Conservation (phyloP, 2,329 filamentous ascomycete species). For the Phyllosticta citribraziliensis region DNA sequence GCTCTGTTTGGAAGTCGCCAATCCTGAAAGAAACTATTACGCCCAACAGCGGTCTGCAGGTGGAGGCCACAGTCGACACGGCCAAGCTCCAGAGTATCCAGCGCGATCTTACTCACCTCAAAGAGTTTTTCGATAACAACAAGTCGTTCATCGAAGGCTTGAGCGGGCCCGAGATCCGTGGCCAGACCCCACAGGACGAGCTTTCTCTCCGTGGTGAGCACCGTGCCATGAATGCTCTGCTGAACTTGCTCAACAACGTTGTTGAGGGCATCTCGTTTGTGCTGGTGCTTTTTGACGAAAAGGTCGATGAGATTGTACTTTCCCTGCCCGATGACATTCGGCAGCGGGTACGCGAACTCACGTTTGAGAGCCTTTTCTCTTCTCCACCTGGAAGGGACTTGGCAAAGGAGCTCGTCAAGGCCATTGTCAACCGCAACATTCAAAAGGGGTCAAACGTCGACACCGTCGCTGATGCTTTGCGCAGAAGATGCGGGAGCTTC, state of each 20-base stretch:
- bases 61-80: constrained; percentile 57
- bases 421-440: constrained; percentile 96
- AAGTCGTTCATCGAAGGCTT: constrained; percentile 86
- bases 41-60: constrained; percentile 50
- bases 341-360: constrained; percentile 63
- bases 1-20: constrained; percentile 74
- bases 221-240: constrained; percentile 76
- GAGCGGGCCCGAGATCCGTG: constrained; percentile 73
- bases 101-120: constrained; percentile 66
- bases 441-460: constrained; percentile 95
- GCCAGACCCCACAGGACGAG: constrained; percentile 77
- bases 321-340: constrained; percentile 62
- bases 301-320: constrained; percentile 75
- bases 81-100: constrained; percentile 68
- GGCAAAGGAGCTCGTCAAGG: constrained; percentile 89
- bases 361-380: constrained; percentile 81
- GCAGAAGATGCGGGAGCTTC: constrained; percentile 89
- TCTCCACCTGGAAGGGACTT: constrained; percentile 71
- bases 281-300: constrained; percentile 87
- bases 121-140: constrained; percentile 78
- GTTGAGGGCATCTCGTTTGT: constrained; percentile 97
- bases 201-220: constrained; percentile 89
- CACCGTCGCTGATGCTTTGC: constrained; percentile 88
- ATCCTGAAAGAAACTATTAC: constrained; percentile 52
- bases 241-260: constrained; percentile 78